These are phyloP conservation scores for Zasmidium angulare DNA, from an alignment of 2,329 filamentous ascomycete species.

Conservation along the genomic window DNA sequence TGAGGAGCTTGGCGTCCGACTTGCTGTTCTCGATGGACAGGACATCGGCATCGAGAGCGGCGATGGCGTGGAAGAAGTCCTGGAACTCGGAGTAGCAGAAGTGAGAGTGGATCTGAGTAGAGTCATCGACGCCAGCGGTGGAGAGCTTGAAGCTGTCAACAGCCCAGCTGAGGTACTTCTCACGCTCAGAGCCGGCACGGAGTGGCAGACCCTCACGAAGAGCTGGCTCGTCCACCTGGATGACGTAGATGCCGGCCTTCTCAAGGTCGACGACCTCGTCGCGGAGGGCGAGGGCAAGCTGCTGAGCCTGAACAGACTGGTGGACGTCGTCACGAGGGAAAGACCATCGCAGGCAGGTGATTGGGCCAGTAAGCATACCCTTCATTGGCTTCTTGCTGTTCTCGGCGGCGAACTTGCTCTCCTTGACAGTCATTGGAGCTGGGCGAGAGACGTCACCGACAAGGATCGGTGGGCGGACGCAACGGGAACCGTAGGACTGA, in stretches of 20 bases:
- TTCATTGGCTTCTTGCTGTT: slow-evolving; percentile 99
- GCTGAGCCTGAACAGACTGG: slow-evolving; percentile 97
- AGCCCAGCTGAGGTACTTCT: slow-evolving; percentile 95
- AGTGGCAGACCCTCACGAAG: slow-evolving; percentile 99
- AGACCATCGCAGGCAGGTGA: slow-evolving; percentile 98
- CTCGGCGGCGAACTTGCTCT: slow-evolving; percentile 97
- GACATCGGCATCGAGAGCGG: slow-evolving; percentile 95
- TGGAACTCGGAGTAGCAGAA: slow-evolving; percentile 99
- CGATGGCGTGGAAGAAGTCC: slow-evolving; percentile 99
- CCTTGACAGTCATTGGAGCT: slow-evolving; percentile 98
- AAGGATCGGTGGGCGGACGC: slow-evolving; percentile 96
- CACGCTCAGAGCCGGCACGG: slow-evolving; percentile 87
- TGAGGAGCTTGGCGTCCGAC: slow-evolving; percentile 97
- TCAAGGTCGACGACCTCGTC: slow-evolving; percentile 98
- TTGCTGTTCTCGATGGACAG: slow-evolving; percentile 99
- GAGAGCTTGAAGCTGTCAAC: slow-evolving; percentile 97
- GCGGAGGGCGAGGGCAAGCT: slow-evolving; percentile 95
- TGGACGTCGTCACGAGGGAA: slow-evolving; percentile 99
- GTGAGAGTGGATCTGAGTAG: slow-evolving; percentile 99
- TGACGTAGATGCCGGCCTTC: slow-evolving; percentile 93
- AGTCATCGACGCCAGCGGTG: slow-evolving; percentile 88
- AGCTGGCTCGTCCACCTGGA: slow-evolving; percentile 98
- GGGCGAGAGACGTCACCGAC: slow-evolving; percentile 98
- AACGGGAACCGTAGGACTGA: slow-evolving; percentile 96
- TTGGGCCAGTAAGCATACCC: slow-evolving; percentile 99